phyloP scores from a whole-genome alignment of 148 eudicot species.

The Camellia japonica region DNA sequence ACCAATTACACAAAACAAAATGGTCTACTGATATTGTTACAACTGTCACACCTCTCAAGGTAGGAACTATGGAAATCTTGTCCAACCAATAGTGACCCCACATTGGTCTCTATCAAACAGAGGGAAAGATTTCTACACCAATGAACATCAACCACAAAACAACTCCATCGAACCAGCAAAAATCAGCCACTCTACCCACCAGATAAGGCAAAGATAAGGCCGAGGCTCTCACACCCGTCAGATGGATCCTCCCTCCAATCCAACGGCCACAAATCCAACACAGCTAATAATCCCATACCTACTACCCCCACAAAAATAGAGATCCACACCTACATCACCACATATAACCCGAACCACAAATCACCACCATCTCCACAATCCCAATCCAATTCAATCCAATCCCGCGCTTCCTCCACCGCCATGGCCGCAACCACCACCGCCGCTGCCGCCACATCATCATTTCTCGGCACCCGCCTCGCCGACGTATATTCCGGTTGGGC shows the following conservation, averaged over 20 bases:
- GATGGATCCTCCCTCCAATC: constrained; percentile 65
- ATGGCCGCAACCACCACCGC: constrained; percentile 58
- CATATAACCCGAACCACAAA: neutral
- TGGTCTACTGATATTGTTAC: no score
- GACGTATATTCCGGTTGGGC: constrained; percentile 39
- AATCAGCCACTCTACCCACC: constrained; percentile 30
- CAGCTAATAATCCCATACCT: constrained; percentile 28
- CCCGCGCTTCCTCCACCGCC: neutral
- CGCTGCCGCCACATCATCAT: constrained; percentile 69
- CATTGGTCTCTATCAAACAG: no score
- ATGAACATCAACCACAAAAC: constrained; percentile 23
- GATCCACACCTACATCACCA: no score
- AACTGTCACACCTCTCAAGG: no score
- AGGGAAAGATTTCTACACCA: no score
- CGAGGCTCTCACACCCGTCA: constrained; percentile 42
- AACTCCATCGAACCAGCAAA: neutral
- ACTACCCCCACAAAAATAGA: constrained; percentile 17
- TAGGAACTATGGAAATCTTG: no score
- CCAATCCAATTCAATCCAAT: no score
- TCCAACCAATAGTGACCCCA: no score
- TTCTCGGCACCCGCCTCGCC: constrained; percentile 66
- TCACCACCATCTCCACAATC: constrained; percentile 2
- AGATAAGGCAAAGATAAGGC: constrained; percentile 80
- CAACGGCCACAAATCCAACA: constrained; percentile 36
- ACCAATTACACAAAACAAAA: no score